Conservation (phyloP, 768 basidiomycete species). For the Mycena olivaceomarginata region DNA sequence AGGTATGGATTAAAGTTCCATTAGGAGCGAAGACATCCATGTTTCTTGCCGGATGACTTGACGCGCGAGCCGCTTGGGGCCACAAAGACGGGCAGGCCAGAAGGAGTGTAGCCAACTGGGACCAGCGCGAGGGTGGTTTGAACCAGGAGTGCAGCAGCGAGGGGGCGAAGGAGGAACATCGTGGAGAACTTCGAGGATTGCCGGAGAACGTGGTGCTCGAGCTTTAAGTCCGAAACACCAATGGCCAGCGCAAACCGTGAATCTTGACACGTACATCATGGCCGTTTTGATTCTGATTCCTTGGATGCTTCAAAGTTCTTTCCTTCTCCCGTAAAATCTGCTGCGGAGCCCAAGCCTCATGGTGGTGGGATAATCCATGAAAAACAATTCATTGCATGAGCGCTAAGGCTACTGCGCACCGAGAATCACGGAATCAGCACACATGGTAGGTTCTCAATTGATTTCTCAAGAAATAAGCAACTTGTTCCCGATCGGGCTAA, state of each 20-base stretch:
- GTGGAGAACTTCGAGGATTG: constrained; percentile 14
- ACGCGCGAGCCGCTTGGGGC: constrained; percentile 33
- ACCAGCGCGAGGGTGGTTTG: constrained; percentile 12
- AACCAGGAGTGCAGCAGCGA: constrained; percentile 27
- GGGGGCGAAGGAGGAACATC: constrained; percentile 34
- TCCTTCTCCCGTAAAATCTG: constrained; percentile 12
- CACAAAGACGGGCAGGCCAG: constrained; percentile 23
- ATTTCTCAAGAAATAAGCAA: constrained; percentile 3
- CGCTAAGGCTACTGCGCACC: constrained; percentile 19
- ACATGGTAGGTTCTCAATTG: constrained; percentile 2
- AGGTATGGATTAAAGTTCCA: constrained; percentile 30
- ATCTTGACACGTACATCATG: constrained; percentile 12
- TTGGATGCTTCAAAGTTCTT: neutral
- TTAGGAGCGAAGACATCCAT: constrained; percentile 24
- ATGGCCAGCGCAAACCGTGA: constrained; percentile 4
- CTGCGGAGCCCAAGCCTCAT: constrained; percentile 14
- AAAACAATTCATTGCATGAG: constrained; percentile 14
- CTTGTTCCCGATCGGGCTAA: neutral
- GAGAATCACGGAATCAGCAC: constrained; percentile 23
- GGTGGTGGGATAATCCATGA: constrained; percentile 26
- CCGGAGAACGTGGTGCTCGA: constrained; percentile 7
- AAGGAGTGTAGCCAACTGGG: constrained; percentile 1
- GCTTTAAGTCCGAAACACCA: constrained; percentile 17
- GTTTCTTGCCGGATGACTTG: constrained; percentile 4
- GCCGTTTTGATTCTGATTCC: constrained; percentile 12